These are phyloP conservation scores for Trametes cinnabarina DNA, from an alignment of 768 basidiomycete species.

Conservation along the genomic window DNA sequence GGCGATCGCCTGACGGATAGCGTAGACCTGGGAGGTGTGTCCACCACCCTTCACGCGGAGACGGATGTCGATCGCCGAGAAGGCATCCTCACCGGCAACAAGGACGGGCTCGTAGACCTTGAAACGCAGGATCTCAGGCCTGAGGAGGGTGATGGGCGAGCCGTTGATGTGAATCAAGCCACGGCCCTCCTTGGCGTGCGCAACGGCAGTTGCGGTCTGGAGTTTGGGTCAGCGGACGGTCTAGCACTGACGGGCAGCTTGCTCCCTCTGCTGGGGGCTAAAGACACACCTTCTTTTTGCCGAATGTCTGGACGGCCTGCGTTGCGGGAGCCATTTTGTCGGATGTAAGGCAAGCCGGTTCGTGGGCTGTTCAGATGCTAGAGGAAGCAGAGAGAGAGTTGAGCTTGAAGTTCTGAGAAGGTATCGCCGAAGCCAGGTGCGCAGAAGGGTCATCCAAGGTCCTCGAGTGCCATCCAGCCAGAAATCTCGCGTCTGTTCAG, in stretches of 20 bases:
- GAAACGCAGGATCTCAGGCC: slow-evolving; percentile 93
- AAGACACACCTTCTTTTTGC: slow-evolving; percentile 93
- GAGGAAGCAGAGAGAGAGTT: neutral
- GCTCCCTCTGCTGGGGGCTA: neutral
- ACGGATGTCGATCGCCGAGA: slow-evolving; percentile 88
- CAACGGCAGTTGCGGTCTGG: slow-evolving; percentile 97
- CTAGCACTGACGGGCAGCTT: neutral
- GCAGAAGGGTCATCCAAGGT: slow-evolving; percentile 40
- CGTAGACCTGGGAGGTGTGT: slow-evolving; percentile 98
- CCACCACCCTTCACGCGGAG: slow-evolving; percentile 99
- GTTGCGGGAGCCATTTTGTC: slow-evolving; percentile 66
- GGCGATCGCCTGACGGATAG: slow-evolving; percentile 97
- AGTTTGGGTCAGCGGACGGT: slow-evolving; percentile 7
- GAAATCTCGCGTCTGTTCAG: slow-evolving; percentile 1
- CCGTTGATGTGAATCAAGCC: slow-evolving; percentile 97
- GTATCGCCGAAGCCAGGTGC: slow-evolving; percentile 12
- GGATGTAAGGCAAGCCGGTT: slow-evolving; percentile 22
- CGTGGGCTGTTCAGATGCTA: slow-evolving; percentile 24
- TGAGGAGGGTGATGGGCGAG: slow-evolving; percentile 92
- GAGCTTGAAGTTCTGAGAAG: slow-evolving; percentile 6
- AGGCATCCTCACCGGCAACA: slow-evolving; percentile 87
- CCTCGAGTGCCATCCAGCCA: slow-evolving; percentile 40
- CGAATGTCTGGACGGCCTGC: slow-evolving; percentile 98
- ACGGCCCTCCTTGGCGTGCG: slow-evolving; percentile 93
- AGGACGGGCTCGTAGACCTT: slow-evolving; percentile 98